Conservation (phyloP, 768 basidiomycete genomes). For the Phylloporus scabripes region DNA sequence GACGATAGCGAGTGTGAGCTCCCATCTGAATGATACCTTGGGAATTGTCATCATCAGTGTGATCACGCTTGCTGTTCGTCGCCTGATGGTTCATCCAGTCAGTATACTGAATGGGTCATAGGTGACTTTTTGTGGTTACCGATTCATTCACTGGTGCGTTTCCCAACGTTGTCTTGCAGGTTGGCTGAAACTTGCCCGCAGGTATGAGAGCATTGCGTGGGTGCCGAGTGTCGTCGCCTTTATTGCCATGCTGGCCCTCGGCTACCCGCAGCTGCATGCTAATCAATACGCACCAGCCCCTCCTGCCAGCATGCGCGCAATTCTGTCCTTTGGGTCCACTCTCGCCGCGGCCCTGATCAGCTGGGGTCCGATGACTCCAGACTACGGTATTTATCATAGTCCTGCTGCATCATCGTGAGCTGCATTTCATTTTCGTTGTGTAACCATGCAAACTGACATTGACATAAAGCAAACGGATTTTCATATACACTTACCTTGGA, state of each 20-base stretch:
- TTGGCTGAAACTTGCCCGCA: conserved; percentile 15
- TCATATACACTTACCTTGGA: conserved; percentile 43
- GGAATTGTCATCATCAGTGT: conserved; percentile 32
- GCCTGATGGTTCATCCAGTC: background rate
- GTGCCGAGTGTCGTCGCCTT: conserved; percentile 69
- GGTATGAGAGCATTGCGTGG: conserved; percentile 77
- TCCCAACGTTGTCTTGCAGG: background rate
- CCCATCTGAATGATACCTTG: conserved; percentile 26
- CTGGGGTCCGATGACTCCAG: conserved; percentile 40
- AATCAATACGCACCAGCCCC: conserved; percentile 35
- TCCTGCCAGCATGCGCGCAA: conserved; percentile 29
- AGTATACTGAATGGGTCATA: conserved; percentile 14
- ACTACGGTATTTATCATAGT: conserved; percentile 46
- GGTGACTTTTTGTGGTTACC: conserved; percentile 63
- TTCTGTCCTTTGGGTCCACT: conserved; percentile 43
- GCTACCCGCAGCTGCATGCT: conserved; percentile 56
- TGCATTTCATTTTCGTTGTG: background rate
- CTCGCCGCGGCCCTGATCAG: conserved; percentile 41
- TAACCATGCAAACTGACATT: background rate
- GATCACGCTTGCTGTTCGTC: conserved; percentile 28
- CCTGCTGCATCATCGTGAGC: conserved; percentile 56
- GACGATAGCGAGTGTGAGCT: conserved; percentile 45
- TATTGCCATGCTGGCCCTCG: conserved; percentile 58
- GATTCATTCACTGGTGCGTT: conserved; percentile 51
- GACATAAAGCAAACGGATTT: conserved; percentile 32